phyloP scores from a whole-genome alignment of 352 stramenopile genomes.

The Pythium chondricola region DNA sequence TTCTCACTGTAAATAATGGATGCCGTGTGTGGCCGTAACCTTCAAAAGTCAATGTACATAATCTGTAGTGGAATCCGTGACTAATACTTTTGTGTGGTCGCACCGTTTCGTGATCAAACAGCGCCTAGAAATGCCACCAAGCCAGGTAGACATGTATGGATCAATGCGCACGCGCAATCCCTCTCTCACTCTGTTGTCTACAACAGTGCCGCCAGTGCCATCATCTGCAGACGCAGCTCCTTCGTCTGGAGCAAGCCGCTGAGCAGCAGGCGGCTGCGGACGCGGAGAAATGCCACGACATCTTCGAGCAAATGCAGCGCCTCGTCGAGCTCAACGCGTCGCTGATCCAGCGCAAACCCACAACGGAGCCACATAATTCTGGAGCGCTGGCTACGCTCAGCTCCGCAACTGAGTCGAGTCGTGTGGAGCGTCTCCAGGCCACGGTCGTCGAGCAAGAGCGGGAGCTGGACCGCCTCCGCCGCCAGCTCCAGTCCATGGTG shows the following conservation, averaged over 20 bases:
- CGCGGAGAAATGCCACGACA: slow-evolving; percentile 28
- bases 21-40: background rate
- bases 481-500: slow-evolving; percentile 11
- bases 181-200: too few species aligned
- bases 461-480: slow-evolving; percentile 25
- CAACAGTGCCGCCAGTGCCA: slow-evolving; percentile 9
- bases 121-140: too few species aligned
- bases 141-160: background rate
- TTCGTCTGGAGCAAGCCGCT: slow-evolving; percentile 1
- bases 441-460: slow-evolving; percentile 36
- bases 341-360: slow-evolving; percentile 5
- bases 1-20: slow-evolving; percentile 2
- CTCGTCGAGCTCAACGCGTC: slow-evolving; percentile 32
- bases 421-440: slow-evolving; percentile 21
- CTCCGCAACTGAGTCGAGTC: background rate
- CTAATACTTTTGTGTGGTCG: background rate
- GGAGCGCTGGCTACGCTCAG: background rate
- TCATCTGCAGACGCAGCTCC: slow-evolving; percentile 4
- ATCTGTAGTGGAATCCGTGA: background rate
- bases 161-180: background rate
- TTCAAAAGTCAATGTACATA: background rate
- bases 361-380: too few species aligned
- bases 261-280: slow-evolving; percentile 24
- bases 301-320: slow-evolving; percentile 42
- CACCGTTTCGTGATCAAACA: too few species aligned